Evolutionary conservation across 352 stramenopile genomes (phyloP).

Genomic region (Phytophthora pistaciae): DNA sequence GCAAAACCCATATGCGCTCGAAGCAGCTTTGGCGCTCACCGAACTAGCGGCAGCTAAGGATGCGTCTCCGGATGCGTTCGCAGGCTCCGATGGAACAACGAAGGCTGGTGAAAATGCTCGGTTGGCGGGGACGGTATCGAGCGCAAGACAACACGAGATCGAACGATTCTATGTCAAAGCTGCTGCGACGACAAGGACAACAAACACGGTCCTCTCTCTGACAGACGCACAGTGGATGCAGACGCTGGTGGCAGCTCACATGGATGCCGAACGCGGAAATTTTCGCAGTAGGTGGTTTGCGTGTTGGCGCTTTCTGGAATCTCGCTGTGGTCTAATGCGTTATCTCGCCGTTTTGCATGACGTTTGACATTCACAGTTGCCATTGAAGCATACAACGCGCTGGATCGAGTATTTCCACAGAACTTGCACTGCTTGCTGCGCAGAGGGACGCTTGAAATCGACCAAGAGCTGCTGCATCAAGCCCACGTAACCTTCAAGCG

Average conservation of each 20-base stretch:
- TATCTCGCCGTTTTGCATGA: slow-evolving; percentile 6
- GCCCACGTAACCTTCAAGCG: slow-evolving; percentile 61
- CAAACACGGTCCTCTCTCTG: slow-evolving; percentile 10
- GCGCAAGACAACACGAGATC: slow-evolving; percentile 48
- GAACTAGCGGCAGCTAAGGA: slow-evolving; percentile 63
- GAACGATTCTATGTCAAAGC: slow-evolving; percentile 56
- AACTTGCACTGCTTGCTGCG: slow-evolving; percentile 73
- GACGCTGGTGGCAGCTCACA: slow-evolving; percentile 61
- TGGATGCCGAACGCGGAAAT: slow-evolving; percentile 53
- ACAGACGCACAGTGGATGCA: slow-evolving; percentile 68
- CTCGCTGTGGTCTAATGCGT: slow-evolving; percentile 16
- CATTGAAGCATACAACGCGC: slow-evolving; percentile 44
- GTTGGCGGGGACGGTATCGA: not conserved
- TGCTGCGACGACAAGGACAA: slow-evolving; percentile 10
- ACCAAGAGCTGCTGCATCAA: slow-evolving; percentile 68
- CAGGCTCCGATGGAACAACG: slow-evolving; percentile 17
- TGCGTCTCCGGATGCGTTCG: slow-evolving; percentile 35
- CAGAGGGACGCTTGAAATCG: slow-evolving; percentile 67
- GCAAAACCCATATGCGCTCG: slow-evolving; percentile 81
- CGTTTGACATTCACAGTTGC: slow-evolving; percentile 30
- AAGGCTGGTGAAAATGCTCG: slow-evolving; percentile 20
- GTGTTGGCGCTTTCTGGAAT: not conserved
- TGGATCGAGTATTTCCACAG: slow-evolving; percentile 63
- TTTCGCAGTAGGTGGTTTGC: slow-evolving; percentile 38
- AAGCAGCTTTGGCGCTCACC: slow-evolving; percentile 77